Percentiles rank a stretch among this genome's conserved stretches.
These are phyloP conservation scores for Scleroderma bovista DNA, from an alignment of 768 basidiomycete species.

Conservation along the genomic window DNA sequence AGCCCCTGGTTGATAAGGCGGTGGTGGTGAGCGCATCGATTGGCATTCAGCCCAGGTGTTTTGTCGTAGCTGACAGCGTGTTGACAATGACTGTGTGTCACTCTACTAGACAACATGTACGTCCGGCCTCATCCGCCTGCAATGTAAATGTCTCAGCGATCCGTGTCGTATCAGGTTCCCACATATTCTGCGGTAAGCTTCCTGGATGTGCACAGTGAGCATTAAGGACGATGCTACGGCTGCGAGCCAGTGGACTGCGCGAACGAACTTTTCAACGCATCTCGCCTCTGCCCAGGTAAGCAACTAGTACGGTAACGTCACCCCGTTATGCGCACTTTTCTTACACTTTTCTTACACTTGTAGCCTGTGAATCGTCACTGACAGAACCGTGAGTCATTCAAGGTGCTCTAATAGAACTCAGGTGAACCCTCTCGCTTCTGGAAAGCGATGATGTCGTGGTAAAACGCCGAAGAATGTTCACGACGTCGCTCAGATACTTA, in stretches of 20 bases:
- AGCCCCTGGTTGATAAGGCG: constrained; percentile 65
- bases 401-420: background rate
- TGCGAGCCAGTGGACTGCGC: constrained; percentile 66
- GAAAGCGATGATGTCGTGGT: constrained; percentile 55
- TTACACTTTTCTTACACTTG: constrained; percentile 2
- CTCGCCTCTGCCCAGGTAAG: constrained; percentile 74
- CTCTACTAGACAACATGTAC: constrained; percentile 49
- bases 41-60: background rate
- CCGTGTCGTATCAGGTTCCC: constrained; percentile 56
- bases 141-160: background rate
- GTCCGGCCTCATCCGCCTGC: constrained; percentile 8
- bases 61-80: background rate
- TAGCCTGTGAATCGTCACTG: constrained; percentile 77
- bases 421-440: background rate
- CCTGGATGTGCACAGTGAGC: background rate
- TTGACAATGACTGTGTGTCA: background rate
- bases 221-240: background rate
- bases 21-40: constrained; percentile 62
- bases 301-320: background rate
- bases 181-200: constrained; percentile 73
- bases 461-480: constrained; percentile 11
- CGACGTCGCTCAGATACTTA: background rate
- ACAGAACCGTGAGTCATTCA: constrained; percentile 60
- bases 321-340: background rate
- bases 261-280: constrained; percentile 72